These are phyloP conservation scores for Ceratobasidium sp. DNA, from an alignment of 1,284 basidiomycete genomes.

Conservation along the genomic window DNA sequence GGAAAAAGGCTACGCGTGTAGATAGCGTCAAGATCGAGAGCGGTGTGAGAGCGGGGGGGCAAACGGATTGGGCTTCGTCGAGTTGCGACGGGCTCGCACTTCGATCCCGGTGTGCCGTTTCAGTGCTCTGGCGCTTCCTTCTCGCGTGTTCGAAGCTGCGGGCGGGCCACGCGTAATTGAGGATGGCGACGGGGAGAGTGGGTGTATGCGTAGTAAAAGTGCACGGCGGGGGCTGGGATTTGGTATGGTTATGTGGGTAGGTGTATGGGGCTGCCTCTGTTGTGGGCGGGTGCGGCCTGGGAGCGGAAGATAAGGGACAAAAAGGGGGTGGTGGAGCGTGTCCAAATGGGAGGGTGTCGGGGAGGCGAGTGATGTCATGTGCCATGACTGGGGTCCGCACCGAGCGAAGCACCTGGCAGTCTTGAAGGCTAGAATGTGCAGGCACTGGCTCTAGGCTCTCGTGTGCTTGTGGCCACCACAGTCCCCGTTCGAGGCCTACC, in stretches of 20 bases:
- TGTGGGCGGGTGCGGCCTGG: too few relatives aligned
- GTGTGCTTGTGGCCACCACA: slow-evolving; percentile 1
- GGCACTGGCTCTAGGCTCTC: neutral
- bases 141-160: slow-evolving; percentile 11
- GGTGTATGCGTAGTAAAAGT: slow-evolving; percentile 19
- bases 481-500: neutral
- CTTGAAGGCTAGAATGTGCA: neutral
- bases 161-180: neutral
- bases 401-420: neutral
- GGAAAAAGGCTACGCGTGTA: neutral
- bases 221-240: too few relatives aligned
- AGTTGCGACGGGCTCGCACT: neutral
- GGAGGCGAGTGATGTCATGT: neutral
- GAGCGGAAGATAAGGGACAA: neutral
- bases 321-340: neutral
- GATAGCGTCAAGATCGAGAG: neutral
- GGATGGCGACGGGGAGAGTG: neutral
- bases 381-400: neutral
- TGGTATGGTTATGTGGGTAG: too few relatives aligned
- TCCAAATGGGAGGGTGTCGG: neutral
- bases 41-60: too few relatives aligned
- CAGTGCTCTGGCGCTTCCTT: neutral
- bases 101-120: slow-evolving; percentile 5
- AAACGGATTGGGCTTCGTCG: neutral
- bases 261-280: too few relatives aligned